Evolutionary conservation across 83 land plant species (phyloP).

Genomic region (Isoetes engelmannii): DNA sequence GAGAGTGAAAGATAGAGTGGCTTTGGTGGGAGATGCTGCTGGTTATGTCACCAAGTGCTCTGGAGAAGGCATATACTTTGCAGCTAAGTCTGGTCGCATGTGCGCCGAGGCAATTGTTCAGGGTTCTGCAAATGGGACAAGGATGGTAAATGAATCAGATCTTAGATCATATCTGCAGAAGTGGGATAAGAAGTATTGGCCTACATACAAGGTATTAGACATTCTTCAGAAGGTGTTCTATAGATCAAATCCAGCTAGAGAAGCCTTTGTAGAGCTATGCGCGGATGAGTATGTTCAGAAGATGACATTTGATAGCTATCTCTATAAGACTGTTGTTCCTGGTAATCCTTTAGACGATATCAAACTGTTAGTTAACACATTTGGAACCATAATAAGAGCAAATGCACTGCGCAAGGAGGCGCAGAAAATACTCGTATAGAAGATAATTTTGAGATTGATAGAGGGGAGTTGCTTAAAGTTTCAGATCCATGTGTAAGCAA

Average conservation of each 20-base stretch:
- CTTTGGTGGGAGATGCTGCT: conserved; percentile 85
- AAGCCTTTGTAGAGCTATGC: conserved; percentile 98
- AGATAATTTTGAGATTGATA: no score
- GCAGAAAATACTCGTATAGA: conserved; percentile 43
- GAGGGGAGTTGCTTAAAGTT: no score
- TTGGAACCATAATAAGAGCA: conserved; percentile 85
- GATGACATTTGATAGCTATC: conserved; percentile 96
- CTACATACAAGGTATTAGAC: conserved; percentile 92
- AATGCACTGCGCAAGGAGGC: conserved; percentile 77
- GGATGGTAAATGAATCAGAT: conserved; percentile 61
- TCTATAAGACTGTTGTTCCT: conserved; percentile 90
- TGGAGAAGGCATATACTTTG: conserved; percentile 89
- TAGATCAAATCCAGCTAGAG: conserved; percentile 86
- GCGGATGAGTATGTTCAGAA: conserved; percentile 96
- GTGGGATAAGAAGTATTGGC: conserved; percentile 91
- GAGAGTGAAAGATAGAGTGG: conserved; percentile 55
- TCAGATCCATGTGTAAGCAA: no score
- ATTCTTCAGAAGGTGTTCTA: conserved; percentile 94
- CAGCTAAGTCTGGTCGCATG: conserved; percentile 84
- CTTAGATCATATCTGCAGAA: conserved; percentile 66
- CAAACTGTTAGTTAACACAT: conserved; percentile 84
- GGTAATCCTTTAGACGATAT: conserved; percentile 91
- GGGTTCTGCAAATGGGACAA: conserved; percentile 49
- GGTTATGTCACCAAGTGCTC: conserved; percentile 91
- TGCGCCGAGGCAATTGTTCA: conserved; percentile 78